Base-by-base conservation (phyloP, 192 early-diverging fungal genomes). In the Lunasporangiospora selenospora region DNA sequence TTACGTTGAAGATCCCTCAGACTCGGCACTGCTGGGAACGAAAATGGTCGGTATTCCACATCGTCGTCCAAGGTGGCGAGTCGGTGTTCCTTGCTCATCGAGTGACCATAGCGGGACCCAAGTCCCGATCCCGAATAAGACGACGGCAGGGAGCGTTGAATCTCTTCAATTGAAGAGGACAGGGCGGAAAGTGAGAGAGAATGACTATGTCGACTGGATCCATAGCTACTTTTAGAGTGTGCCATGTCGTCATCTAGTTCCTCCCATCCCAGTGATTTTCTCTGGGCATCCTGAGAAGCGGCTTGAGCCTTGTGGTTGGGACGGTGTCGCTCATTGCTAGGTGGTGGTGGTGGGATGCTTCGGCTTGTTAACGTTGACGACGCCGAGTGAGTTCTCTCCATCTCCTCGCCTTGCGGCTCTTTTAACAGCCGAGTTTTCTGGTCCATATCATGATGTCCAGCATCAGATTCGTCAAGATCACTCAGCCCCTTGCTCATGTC, bases 81-180 rank as follows among this genome's bases (percentile, higher is more conserved):
- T 10, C 19, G 19, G 10, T 27, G 60, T 34, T 56, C 53, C 5
- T 51, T 32, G 58, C 42, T 16, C 52, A 34, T 10, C 19, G 61
- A 39, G 12, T 41, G 40, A 8, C 38, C 41, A 11, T 57, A 63
- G 0, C 69, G 59, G 5, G 69, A 73, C n/a, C 69, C 69, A 13
- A 73, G 55, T 24, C 67, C 59, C 10, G 69, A 62, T 8, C 46
- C 27, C 18, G 59, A 63, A 24, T 58, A 58, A 0, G 60, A 73
- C 9, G 53, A 52, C 10, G 69, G 69, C 15, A 63, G n/a, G 2
- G 69, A 63, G 4, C 69, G 47, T 23, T 73, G 69, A 21, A 73
- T 73, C 41, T 73, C 69, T 34, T 73, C 69, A 41, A 73, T 63
- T 3, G 69, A 73, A 2, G 69, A 73, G 0, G 69, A 73, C 15